These are phyloP conservation scores for Lactarius akahatsu DNA, from an alignment of 768 basidiomycete species.

Conservation along the genomic window DNA sequence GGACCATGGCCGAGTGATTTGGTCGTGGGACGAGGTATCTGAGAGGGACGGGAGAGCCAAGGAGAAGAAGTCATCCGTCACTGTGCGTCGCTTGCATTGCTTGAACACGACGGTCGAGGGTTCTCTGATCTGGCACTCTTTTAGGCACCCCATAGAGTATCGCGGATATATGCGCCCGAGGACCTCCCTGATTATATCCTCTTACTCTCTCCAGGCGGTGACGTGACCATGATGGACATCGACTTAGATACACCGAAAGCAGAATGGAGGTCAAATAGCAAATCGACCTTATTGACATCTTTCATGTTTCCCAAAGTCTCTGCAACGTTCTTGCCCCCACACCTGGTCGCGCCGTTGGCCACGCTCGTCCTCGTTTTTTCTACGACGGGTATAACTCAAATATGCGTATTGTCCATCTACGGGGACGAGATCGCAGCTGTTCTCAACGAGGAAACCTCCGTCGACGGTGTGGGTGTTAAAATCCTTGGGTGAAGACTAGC, in stretches of 20 bases:
- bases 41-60: constrained; percentile 38
- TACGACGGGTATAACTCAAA: background rate
- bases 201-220: constrained; percentile 38
- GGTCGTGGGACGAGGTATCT: constrained; percentile 33
- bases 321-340: constrained; percentile 34
- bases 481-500: background rate
- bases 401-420: constrained; percentile 32
- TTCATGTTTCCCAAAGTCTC: constrained; percentile 36
- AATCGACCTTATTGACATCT: constrained; percentile 36
- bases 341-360: constrained; percentile 18
- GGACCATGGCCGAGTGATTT: constrained; percentile 25
- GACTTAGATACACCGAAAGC: constrained; percentile 34
- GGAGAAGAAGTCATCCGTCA: constrained; percentile 49
- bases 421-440: constrained; percentile 7
- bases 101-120: constrained; percentile 11
- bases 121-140: constrained; percentile 9
- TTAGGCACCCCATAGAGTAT: constrained; percentile 47
- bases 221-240: constrained; percentile 36
- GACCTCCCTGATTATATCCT: constrained; percentile 34
- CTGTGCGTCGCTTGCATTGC: constrained; percentile 9
- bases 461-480: constrained; percentile 17
- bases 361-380: constrained; percentile 28
- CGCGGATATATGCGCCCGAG: constrained; percentile 40
- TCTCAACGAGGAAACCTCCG: constrained; percentile 8
- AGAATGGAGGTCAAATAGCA: constrained; percentile 27